Percentiles rank a stretch among this genome's conserved stretches.
Evolutionary conservation across 495 filamentous ascomycete genomes (phyloP).

Genomic region (Penicillium taxi): DNA sequence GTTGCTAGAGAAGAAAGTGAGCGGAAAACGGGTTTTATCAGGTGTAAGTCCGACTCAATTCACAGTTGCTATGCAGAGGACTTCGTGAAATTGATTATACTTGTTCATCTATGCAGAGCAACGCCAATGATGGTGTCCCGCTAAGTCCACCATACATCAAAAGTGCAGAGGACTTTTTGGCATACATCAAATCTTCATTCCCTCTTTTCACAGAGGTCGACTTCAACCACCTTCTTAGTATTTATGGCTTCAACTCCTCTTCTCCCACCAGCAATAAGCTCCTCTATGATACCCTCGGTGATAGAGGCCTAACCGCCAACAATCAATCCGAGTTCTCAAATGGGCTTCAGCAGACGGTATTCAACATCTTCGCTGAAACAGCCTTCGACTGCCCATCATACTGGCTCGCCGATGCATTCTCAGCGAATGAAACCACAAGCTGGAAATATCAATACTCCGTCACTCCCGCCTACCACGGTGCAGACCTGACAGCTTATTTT

Average conservation of each 20-base stretch:
- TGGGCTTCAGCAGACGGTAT: conserved; percentile 39
- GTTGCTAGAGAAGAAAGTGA: conserved; percentile 41
- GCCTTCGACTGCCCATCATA: conserved; percentile 55
- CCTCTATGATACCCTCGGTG: conserved; percentile 39
- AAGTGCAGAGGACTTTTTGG: conserved; percentile 34
- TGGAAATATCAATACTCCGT: conserved; percentile 60
- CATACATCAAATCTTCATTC: conserved; percentile 39
- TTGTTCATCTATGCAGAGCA: conserved; percentile 25
- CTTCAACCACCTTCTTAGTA: conserved; percentile 31
- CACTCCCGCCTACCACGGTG: conserved; percentile 48
- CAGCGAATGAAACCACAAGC: conserved; percentile 15
- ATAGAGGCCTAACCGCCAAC: conserved; percentile 34
- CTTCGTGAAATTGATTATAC: not conserved
- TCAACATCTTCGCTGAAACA: conserved; percentile 48
- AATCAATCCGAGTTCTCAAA: conserved; percentile 43
- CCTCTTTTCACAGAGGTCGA: conserved; percentile 42
- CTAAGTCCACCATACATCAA: conserved; percentile 47
- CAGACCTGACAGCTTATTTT: conserved; percentile 48
- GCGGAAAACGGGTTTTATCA: conserved; percentile 44
- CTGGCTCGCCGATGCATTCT: conserved; percentile 55
- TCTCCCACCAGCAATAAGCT: conserved; percentile 13
- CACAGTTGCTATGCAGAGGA: not conserved
- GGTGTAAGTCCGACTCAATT: conserved; percentile 24
- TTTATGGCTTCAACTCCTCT: conserved; percentile 34
- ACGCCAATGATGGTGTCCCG: conserved; percentile 46